A percentile compares a stretch with the other conserved stretches of the same genome.
phyloP scores from a whole-genome alignment of 1,284 basidiomycete species.

The Puccinia horiana region DNA sequence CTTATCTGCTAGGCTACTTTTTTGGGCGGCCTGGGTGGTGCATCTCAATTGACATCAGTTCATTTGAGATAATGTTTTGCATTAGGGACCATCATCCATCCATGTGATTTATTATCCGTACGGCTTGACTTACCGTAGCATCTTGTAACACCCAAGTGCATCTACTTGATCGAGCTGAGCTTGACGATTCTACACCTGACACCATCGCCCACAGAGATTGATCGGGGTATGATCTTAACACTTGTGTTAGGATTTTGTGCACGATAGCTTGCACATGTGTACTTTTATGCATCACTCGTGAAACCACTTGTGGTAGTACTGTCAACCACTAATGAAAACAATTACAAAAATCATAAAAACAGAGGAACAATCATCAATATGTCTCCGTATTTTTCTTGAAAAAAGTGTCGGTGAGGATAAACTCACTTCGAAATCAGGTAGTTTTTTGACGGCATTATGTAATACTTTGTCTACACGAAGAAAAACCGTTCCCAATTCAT shows the following conservation, averaged over 20 bases:
- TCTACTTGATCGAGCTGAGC: slow-evolving; percentile 66
- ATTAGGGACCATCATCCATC: background rate
- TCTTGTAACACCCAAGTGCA: slow-evolving; percentile 69
- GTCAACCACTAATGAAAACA: slow-evolving; percentile 77
- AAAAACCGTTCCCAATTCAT: slow-evolving; percentile 65
- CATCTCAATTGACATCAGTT: slow-evolving; percentile 32
- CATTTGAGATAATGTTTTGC: background rate
- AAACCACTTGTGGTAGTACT: slow-evolving; percentile 95
- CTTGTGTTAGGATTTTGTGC: slow-evolving; percentile 70
- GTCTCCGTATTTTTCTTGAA: background rate
- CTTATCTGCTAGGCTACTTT: slow-evolving; percentile 59
- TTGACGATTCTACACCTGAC: slow-evolving; percentile 82
- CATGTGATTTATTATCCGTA: background rate
- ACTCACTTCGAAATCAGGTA: slow-evolving; percentile 75
- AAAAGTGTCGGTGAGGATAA: background rate
- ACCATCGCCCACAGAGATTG: slow-evolving; percentile 93
- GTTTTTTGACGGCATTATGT: slow-evolving; percentile 64
- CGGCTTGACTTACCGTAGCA: slow-evolving; percentile 65
- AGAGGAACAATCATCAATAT: background rate
- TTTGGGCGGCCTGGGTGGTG: slow-evolving; percentile 61
- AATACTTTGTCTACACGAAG: slow-evolving; percentile 34
- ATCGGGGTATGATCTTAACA: slow-evolving; percentile 79
- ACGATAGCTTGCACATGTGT: slow-evolving; percentile 70
- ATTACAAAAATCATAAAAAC: background rate
- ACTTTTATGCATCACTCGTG: slow-evolving; percentile 81